A percentile compares a stretch with the other conserved stretches of the same genome.
Evolutionary conservation across 1,139 yeast genomes (phyloP).

Genomic region (Suhomyces terraborum): DNA sequence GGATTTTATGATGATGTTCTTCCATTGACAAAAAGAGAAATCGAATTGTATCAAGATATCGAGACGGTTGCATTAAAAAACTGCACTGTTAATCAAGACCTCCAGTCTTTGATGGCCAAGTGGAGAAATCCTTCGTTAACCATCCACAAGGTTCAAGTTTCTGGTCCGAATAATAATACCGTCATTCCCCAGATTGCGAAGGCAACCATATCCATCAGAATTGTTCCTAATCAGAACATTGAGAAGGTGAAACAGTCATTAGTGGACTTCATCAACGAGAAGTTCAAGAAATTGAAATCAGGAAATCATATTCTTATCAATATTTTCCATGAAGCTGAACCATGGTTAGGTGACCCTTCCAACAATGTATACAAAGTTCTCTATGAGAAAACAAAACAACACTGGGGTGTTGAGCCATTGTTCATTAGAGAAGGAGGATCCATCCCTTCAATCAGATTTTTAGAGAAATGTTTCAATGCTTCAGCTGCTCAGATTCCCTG

Average conservation of each 20-base stretch:
- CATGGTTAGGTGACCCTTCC: slow-evolving; percentile 90
- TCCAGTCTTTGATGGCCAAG: slow-evolving; percentile 67
- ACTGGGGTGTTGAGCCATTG: slow-evolving; percentile 74
- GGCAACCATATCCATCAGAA: slow-evolving; percentile 77
- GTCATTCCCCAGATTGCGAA: slow-evolving; percentile 83
- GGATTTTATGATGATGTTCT: slow-evolving; percentile 68
- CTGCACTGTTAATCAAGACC: slow-evolving; percentile 32
- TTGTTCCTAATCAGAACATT: slow-evolving; percentile 86
- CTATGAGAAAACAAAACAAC: slow-evolving; percentile 55
- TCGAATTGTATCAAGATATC: slow-evolving; percentile 62
- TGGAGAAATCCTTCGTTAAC: slow-evolving; percentile 94
- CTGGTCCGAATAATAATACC: slow-evolving; percentile 89
- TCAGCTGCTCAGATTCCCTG: slow-evolving; percentile 96
- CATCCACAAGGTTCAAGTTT: slow-evolving; percentile 79
- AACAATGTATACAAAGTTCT: slow-evolving; percentile 72
- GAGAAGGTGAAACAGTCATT: slow-evolving; percentile 56
- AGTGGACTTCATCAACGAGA: slow-evolving; percentile 42
- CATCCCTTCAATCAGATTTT: slow-evolving; percentile 82
- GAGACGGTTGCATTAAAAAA: slow-evolving; percentile 35
- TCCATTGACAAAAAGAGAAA: slow-evolving; percentile 58
- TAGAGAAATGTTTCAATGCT: slow-evolving; percentile 80
- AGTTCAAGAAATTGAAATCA: slow-evolving; percentile 52
- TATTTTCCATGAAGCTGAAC: slow-evolving; percentile 84
- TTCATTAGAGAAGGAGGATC: slow-evolving; percentile 96
- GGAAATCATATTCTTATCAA: slow-evolving; percentile 61